Percentiles rank a stretch among this genome's conserved stretches.
Evolutionary conservation across 192 early-diverging fungal species (phyloP).

Genomic region (Rhizoclosmatium globosum): DNA sequence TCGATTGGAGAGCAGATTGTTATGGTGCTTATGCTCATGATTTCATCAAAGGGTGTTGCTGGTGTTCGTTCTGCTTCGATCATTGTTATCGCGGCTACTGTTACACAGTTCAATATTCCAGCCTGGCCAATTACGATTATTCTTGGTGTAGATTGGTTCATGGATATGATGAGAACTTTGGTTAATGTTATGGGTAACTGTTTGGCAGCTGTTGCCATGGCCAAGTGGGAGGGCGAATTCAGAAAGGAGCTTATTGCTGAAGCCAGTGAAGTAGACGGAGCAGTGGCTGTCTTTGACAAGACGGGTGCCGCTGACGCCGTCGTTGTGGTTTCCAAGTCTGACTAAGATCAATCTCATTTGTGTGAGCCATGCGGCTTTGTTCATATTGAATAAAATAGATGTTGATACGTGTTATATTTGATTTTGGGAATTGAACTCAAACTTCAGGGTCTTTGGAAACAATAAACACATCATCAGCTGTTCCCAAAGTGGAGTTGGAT

Average conservation of each 20-base stretch:
- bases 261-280: no score
- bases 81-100: slow-evolving; percentile 65
- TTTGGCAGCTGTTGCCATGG: slow-evolving; percentile 69
- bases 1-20: slow-evolving; percentile 65
- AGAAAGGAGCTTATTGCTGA: slow-evolving; percentile 43
- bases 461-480: no score
- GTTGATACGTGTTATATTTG: no score
- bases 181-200: slow-evolving; percentile 77
- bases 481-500: no score
- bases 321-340: no score
- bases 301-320: no score
- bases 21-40: slow-evolving; percentile 72
- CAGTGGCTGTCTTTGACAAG: no score
- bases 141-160: slow-evolving; percentile 77
- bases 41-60: slow-evolving; percentile 69
- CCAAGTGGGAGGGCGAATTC: slow-evolving; percentile 75
- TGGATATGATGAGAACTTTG: slow-evolving; percentile 78
- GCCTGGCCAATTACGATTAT: slow-evolving; percentile 66
- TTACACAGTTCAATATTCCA: slow-evolving; percentile 65
- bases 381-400: no score
- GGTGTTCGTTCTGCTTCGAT: slow-evolving; percentile 64
- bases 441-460: no score
- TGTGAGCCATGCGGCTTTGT: no score
- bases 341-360: no score
- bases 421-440: no score